Evolutionary conservation across 1,284 basidiomycete genomes (phyloP).

Genomic region (Xerocomus amazonicus): DNA sequence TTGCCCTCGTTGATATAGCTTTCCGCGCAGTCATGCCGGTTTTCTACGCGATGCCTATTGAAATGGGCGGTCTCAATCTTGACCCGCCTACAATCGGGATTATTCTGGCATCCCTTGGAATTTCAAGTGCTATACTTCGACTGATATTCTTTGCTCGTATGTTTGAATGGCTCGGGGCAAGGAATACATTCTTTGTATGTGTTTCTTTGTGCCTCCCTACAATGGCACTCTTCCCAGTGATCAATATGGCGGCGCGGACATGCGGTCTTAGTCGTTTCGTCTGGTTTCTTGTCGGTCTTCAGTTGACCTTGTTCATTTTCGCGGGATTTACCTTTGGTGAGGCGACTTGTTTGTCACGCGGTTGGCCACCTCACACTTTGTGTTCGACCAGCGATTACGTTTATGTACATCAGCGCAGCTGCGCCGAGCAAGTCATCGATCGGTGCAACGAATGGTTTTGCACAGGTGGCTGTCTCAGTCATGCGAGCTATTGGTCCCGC

Average conservation of each 20-base stretch:
- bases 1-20: constrained; percentile 40
- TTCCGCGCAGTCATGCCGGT: constrained; percentile 41
- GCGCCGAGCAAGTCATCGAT: constrained; percentile 46
- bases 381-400: constrained; percentile 35
- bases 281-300: constrained; percentile 35
- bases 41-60: constrained; percentile 43
- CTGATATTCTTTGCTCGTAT: constrained; percentile 39
- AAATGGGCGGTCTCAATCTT: constrained; percentile 41
- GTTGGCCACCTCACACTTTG: background rate
- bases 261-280: constrained; percentile 18
- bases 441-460: constrained; percentile 62
- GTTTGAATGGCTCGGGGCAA: constrained; percentile 39
- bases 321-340: constrained; percentile 34
- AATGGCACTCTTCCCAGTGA: constrained; percentile 40
- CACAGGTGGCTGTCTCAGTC: constrained; percentile 36
- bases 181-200: constrained; percentile 34
- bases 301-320: constrained; percentile 21
- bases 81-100: constrained; percentile 39
- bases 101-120: constrained; percentile 38
- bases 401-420: constrained; percentile 43
- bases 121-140: constrained; percentile 40
- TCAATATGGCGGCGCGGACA: constrained; percentile 34
- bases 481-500: constrained; percentile 55
- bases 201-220: constrained; percentile 32
- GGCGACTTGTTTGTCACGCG: constrained; percentile 9